Conservation (phyloP, 164 flowering plant genomes). For the Berberis thunbergii region DNA sequence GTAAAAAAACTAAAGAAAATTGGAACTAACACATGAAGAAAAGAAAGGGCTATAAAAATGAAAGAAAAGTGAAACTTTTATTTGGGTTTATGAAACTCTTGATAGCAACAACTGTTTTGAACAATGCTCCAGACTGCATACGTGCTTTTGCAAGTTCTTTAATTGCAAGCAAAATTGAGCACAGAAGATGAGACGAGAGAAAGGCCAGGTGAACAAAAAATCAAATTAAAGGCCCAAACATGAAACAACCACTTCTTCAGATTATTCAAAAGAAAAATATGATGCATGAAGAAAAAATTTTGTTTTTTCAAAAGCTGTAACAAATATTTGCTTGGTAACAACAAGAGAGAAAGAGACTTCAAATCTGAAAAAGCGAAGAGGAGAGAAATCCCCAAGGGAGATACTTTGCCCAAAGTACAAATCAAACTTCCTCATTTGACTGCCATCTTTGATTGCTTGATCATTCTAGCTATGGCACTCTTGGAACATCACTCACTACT, state of each 20-base stretch:
- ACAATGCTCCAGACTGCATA: not conserved
- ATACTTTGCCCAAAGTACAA: conserved; percentile 32
- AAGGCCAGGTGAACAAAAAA: not conserved
- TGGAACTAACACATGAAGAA: no score
- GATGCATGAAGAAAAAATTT: not conserved
- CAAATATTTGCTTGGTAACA: not conserved
- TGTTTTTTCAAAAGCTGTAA: no score
- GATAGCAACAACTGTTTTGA: not conserved
- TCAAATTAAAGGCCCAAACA: not conserved
- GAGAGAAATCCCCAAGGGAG: conserved; percentile 12
- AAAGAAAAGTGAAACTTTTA: no score
- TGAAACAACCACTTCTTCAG: not conserved
- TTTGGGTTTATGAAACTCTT: not conserved
- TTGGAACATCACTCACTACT: not conserved
- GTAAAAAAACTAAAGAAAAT: no score
- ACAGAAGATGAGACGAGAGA: conserved; percentile 1
- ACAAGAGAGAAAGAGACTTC: conserved; percentile 1
- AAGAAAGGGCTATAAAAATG: no score
- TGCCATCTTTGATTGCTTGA: conserved; percentile 17
- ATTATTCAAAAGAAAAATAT: not conserved
- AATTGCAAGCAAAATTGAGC: not conserved
- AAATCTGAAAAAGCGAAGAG: conserved; percentile 30
- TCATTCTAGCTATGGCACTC: not conserved
- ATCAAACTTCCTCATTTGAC: conserved; percentile 33
- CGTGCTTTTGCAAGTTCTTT: not conserved